These are phyloP conservation scores for Lumnitzera littorea DNA, from an alignment of 345 rosid genomes.

Conservation along the genomic window DNA sequence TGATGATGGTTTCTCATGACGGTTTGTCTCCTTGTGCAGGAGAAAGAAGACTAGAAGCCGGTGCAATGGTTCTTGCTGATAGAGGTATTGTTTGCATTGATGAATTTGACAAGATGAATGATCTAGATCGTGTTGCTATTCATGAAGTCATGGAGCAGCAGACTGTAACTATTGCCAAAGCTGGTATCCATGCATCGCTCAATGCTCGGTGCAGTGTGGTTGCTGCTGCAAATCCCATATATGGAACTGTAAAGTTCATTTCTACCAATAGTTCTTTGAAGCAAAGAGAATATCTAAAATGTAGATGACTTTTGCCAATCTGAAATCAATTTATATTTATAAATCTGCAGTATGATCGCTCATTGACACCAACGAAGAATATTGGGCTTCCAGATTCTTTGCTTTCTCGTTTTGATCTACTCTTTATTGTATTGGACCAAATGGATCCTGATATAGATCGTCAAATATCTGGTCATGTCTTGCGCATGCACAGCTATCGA, in stretches of 20 bases:
- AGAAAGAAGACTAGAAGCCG: conserved; percentile 98
- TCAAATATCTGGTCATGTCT: conserved; percentile 82
- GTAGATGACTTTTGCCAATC: neutral
- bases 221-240: conserved; percentile 99
- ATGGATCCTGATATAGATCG: conserved; percentile 97
- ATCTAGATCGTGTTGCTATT: conserved; percentile 97
- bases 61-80: conserved; percentile 99
- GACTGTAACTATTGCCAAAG: conserved; percentile 98
- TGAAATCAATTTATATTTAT: conserved; percentile 1
- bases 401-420: conserved; percentile 95
- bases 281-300: neutral
- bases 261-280: neutral
- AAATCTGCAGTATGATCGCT: conserved; percentile 83
- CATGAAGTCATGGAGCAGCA: conserved; percentile 99
- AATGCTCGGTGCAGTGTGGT: conserved; percentile 98
- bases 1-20: neutral
- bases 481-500: conserved; percentile 91
- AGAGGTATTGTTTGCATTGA: conserved; percentile 96
- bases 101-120: conserved; percentile 99
- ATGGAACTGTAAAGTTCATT: conserved; percentile 76
- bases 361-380: conserved; percentile 95
- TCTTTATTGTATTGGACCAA: conserved; percentile 97
- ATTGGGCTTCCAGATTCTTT: conserved; percentile 99
- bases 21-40: conserved; percentile 36
- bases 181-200: conserved; percentile 96